phyloP scores from a whole-genome alignment of 2,329 filamentous ascomycete species.

The Exophiala bonariae region DNA sequence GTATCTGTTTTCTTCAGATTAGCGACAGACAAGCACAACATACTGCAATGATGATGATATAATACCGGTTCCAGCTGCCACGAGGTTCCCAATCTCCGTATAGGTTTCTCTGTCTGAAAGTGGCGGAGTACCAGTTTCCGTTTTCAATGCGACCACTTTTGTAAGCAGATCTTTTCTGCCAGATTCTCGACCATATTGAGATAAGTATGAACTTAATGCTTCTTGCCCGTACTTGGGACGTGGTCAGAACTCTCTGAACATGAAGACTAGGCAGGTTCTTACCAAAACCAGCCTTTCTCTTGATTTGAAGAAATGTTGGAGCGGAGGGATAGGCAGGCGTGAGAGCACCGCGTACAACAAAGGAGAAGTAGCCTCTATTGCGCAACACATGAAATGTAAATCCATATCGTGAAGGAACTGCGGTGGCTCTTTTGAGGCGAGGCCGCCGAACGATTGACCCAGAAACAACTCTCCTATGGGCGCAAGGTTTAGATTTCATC shows the following conservation, averaged over 20 bases:
- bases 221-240: not conserved
- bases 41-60: not conserved
- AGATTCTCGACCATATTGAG: conserved; percentile 1
- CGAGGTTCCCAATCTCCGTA: conserved; percentile 2
- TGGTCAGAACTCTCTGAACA: no score
- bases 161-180: conserved; percentile 1
- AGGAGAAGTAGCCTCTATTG: conserved; percentile 9
- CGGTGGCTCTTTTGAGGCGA: conserved; percentile 9
- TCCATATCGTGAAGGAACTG: conserved; percentile 15
- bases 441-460: conserved; percentile 13
- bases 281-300: no score
- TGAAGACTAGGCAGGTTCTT: no score
- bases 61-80: conserved; percentile 6
- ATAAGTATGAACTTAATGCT: conserved; percentile 2
- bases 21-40: not conserved
- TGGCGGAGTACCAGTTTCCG: not conserved
- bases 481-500: conserved; percentile 2
- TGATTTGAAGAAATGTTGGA: conserved; percentile 7
- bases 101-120: not conserved
- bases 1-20: not conserved
- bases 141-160: not conserved
- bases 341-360: conserved; percentile 3
- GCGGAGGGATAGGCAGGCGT: conserved; percentile 10
- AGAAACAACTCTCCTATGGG: conserved; percentile 14
- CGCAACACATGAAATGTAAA: conserved; percentile 11